phyloP scores from a whole-genome alignment of 352 stramenopile genomes.

The Phytophthora ohioensis region DNA sequence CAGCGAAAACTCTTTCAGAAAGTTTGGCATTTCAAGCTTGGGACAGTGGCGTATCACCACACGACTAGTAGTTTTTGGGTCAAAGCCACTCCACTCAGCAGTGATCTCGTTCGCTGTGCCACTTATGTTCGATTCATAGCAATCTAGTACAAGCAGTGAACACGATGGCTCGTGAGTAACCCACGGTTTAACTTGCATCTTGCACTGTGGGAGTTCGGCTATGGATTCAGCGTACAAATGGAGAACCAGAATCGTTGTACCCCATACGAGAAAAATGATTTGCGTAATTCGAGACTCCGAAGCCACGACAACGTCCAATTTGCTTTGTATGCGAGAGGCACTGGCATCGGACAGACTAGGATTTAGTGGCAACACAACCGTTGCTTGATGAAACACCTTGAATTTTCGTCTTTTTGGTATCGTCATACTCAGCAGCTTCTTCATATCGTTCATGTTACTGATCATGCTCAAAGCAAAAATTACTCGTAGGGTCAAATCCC shows the following conservation, averaged over 20 bases:
- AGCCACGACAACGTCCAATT: constrained; percentile 7
- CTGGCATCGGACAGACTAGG: neutral
- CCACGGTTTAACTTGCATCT: constrained; percentile 47
- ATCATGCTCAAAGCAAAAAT: constrained; percentile 40
- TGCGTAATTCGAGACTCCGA: constrained; percentile 19
- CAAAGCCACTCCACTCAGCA: constrained; percentile 26
- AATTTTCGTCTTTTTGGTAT: neutral
- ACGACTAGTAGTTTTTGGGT: constrained; percentile 32
- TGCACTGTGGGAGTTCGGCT: constrained; percentile 16
- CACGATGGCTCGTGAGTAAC: constrained; percentile 28
- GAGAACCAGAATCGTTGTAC: constrained; percentile 25
- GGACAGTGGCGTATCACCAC: constrained; percentile 55
- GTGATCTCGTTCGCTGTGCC: constrained; percentile 23
- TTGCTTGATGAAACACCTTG: constrained; percentile 1
- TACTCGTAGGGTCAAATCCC: constrained; percentile 21
- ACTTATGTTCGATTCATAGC: constrained; percentile 14
- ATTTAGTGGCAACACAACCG: constrained; percentile 4
- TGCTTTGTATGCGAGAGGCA: constrained; percentile 5
- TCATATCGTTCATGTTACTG: constrained; percentile 43
- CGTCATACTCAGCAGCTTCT: constrained; percentile 25
- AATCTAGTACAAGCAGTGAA: constrained; percentile 40
- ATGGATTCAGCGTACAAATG: constrained; percentile 29
- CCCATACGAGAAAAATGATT: constrained; percentile 35
- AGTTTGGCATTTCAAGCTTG: constrained; percentile 34
- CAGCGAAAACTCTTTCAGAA: constrained; percentile 33